Evolutionary conservation across 139 green algal genomes (phyloP).

Genomic region (Coelastrella sp.): DNA sequence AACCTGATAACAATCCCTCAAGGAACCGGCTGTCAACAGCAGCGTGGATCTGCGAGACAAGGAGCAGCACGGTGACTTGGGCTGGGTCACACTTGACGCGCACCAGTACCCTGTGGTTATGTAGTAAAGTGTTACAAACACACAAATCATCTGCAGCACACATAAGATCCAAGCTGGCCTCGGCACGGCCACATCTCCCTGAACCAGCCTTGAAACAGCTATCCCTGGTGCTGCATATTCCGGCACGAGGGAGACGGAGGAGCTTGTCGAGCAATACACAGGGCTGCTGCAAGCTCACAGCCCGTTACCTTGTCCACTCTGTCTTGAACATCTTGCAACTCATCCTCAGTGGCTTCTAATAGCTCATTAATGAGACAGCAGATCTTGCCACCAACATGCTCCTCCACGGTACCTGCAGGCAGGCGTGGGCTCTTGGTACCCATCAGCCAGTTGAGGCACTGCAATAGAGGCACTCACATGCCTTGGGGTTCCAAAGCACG

Average conservation of each 20-base stretch:
- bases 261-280: not conserved
- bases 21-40: slow-evolving; percentile 33
- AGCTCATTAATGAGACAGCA: slow-evolving; percentile 46
- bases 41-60: slow-evolving; percentile 42
- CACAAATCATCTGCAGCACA: not conserved
- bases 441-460: not conserved
- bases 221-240: not conserved
- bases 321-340: slow-evolving; percentile 33
- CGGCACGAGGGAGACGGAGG: too few relatives aligned
- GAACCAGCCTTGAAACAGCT: too few relatives aligned
- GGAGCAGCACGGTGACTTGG: not conserved
- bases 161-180: too few relatives aligned
- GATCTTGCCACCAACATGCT: slow-evolving; percentile 63
- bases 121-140: not conserved
- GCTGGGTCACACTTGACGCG: not conserved
- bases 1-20: slow-evolving; percentile 41
- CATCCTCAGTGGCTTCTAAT: slow-evolving; percentile 19
- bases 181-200: too few relatives aligned
- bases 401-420: slow-evolving; percentile 63
- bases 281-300: not conserved
- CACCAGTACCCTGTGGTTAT: not conserved
- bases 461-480: too few relatives aligned
- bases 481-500: too few relatives aligned
- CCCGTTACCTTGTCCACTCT: slow-evolving; percentile 50
- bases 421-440: not conserved